Base-by-base conservation (phyloP, 495 filamentous ascomycete genomes). In the Talaromyces stipitatus region DNA sequence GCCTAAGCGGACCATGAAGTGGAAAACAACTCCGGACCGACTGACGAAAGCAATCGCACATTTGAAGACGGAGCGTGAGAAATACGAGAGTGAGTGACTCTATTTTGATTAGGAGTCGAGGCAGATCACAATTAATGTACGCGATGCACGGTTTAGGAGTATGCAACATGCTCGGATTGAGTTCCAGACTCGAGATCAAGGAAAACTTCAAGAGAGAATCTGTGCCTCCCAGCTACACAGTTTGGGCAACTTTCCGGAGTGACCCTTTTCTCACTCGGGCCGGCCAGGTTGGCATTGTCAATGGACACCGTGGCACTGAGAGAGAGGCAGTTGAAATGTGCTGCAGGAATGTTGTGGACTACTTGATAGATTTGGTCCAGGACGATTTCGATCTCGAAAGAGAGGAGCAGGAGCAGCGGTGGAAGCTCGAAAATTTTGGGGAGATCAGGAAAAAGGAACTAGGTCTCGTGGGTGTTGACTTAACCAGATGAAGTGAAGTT, bases 261-360 rank as follows among this genome's bases (percentile, higher is more conserved):
- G 55, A 72, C 22, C 71, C 70, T 2, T 74, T 67, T 51, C 65
- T 76, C 4, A 43, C 52, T 24, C 66, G 71, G 0, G 73, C 67
- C 0, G 69, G 73, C 9, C 62, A 66, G 2, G 61, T 74, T 28
- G 60, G 61, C 14, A 26, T 62, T 18, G 48, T 63, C 1, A 54
- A 56, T 0, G 32, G 45, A 5, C 20, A 59, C 10, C 50, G 27
- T 9, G 50, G 50, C 1, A 59, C 54, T 6, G 27, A 58, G 1
- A 24, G 26, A 0, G 20, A 10, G 1, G 68, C 60, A 0, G n/a
- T 59, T 6, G 64, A 69, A 20, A 27, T 59, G 1, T 73, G 68
- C 27, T 62, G 66, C 0, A 56, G 60, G 50, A 56, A 61, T 26
- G 58, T 65, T 1, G 62, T 66, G 16, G 33, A 66, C 4, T 70